A percentile compares a stretch with the other conserved stretches of the same genome.
These are phyloP conservation scores for Fusarium penzigii DNA, from an alignment of 2,329 filamentous ascomycete species.

Conservation along the genomic window DNA sequence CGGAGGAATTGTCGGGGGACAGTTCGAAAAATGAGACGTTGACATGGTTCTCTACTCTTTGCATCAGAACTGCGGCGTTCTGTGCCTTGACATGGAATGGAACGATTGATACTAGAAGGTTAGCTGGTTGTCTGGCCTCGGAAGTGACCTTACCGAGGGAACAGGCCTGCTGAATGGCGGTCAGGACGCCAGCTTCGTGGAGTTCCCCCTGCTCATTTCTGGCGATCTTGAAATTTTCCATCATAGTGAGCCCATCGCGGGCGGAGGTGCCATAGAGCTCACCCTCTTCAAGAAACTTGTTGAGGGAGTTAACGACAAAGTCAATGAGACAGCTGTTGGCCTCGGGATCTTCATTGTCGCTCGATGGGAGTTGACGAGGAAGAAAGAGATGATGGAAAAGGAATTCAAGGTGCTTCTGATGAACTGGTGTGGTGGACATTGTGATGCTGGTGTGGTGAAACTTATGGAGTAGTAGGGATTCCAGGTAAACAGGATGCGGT, in stretches of 20 bases:
- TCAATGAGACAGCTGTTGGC: conserved; percentile 1
- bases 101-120: background rate
- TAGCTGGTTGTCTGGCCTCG: background rate
- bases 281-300: conserved; percentile 2
- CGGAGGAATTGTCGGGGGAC: conserved; percentile 10
- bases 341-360: conserved; percentile 6
- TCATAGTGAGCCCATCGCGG: conserved; percentile 6
- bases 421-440: no score
- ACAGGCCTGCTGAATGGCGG: conserved; percentile 1
- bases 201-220: conserved; percentile 2
- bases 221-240: conserved; percentile 7
- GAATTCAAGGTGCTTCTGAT: conserved; percentile 3
- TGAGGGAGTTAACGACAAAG: conserved; percentile 9
- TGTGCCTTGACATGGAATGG: conserved; percentile 12
- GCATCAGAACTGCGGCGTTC: conserved; percentile 17
- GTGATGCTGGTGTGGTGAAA: no score
- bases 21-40: conserved; percentile 19
- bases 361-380: conserved; percentile 30
- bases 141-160: background rate
- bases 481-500: no score
- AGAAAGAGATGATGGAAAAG: conserved; percentile 34
- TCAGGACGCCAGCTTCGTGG: background rate
- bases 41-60: background rate
- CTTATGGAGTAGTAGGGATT: no score
- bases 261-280: background rate